These are phyloP conservation scores for Barbatosphaeria neglecta DNA, from an alignment of 495 filamentous ascomycete genomes.

Conservation along the genomic window DNA sequence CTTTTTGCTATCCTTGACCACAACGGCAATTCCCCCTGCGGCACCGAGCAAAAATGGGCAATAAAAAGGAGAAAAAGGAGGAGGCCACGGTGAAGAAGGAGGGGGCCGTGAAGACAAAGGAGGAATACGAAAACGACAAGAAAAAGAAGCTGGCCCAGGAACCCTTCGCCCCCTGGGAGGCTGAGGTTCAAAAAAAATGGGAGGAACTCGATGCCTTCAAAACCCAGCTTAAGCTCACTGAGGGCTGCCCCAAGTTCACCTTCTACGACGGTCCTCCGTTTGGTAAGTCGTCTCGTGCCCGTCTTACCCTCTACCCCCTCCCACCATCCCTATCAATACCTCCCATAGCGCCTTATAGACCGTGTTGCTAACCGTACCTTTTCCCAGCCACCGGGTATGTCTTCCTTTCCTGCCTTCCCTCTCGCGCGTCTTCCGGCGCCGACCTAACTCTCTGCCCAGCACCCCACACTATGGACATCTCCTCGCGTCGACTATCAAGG, in stretches of 20 bases:
- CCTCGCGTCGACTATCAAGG: slow-evolving; percentile 92
- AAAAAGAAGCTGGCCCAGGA: too few relatives aligned
- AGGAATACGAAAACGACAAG: too few relatives aligned
- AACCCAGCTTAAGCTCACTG: slow-evolving; percentile 34
- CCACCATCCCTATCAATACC: slow-evolving; percentile 24
- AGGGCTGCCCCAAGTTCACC: slow-evolving; percentile 63
- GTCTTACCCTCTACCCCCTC: slow-evolving; percentile 37
- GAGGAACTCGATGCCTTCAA: slow-evolving; percentile 82
- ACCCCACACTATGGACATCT: slow-evolving; percentile 94
- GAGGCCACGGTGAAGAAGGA: too few relatives aligned
- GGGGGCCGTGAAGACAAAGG: too few relatives aligned
- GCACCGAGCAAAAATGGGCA: too few relatives aligned
- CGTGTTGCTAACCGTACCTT: neutral
- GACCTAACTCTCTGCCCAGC: slow-evolving; percentile 26
- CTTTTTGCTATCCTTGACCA: too few relatives aligned
- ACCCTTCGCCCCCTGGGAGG: too few relatives aligned
- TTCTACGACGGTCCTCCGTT: slow-evolving; percentile 68
- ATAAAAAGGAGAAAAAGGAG: too few relatives aligned
- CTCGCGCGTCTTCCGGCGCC: slow-evolving; percentile 5
- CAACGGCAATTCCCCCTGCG: too few relatives aligned
- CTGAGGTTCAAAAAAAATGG: too few relatives aligned
- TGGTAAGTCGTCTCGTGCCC: slow-evolving; percentile 20
- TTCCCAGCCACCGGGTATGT: neutral
- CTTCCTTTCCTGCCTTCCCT: neutral
- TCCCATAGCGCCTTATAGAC: slow-evolving; percentile 21